Evolutionary conservation across 176 grass and related monocot species (phyloP).

Genomic region (Triticum monococcum): DNA sequence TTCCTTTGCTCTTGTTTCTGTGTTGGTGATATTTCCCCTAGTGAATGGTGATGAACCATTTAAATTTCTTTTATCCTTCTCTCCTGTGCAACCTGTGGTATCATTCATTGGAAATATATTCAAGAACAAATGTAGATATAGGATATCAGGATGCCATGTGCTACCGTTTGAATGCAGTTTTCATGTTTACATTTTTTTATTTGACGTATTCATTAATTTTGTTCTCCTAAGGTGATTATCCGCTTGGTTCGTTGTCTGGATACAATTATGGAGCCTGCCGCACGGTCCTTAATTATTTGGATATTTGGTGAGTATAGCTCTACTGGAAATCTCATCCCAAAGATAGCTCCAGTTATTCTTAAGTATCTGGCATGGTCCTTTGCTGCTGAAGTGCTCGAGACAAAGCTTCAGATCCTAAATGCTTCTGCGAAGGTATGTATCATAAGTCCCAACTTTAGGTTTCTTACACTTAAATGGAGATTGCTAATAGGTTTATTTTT

Average conservation of each 20-base stretch:
- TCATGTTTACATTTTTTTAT: constrained; percentile 8
- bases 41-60: constrained; percentile 6
- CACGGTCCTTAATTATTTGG: constrained; percentile 86
- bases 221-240: constrained; percentile 72
- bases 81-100: too few relatives aligned
- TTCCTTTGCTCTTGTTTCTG: background rate
- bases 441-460: constrained; percentile 1
- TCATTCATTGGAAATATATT: background rate
- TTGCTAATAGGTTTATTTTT: constrained; percentile 38
- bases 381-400: constrained; percentile 58
- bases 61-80: too few relatives aligned
- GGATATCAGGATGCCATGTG: background rate
- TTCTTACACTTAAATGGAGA: constrained; percentile 24
- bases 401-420: constrained; percentile 98
- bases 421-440: constrained; percentile 69
- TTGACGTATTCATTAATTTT: background rate
- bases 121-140: background rate
- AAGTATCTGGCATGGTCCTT: constrained; percentile 95
- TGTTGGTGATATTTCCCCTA: background rate
- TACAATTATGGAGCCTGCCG: constrained; percentile 70
- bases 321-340: constrained; percentile 73
- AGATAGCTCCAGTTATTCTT: constrained; percentile 64
- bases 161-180: background rate
- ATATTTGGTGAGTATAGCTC: constrained; percentile 79
- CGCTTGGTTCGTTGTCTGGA: constrained; percentile 71